These are phyloP conservation scores for Penicillium verrucosum DNA, from an alignment of 2,329 filamentous ascomycete genomes.

Conservation along the genomic window DNA sequence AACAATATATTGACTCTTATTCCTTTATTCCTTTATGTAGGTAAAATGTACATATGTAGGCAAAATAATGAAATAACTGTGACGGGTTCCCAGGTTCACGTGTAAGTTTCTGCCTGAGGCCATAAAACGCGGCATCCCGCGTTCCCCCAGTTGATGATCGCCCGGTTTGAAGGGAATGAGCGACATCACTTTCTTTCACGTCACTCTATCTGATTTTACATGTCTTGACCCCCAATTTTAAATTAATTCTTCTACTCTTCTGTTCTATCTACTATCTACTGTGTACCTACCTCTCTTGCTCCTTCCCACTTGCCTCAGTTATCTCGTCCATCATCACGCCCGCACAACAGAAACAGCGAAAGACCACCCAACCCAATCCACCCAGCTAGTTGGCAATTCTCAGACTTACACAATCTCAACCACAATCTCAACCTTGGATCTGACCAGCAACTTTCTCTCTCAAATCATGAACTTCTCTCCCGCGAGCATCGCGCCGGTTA, in stretches of 20 bases:
- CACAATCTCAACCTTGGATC: neutral
- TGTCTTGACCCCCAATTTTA: neutral
- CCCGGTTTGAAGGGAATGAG: neutral
- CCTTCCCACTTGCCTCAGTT: neutral
- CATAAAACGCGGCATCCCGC: neutral
- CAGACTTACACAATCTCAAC: neutral
- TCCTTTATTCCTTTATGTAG: neutral
- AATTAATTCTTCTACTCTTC: neutral
- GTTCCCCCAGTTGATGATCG: neutral
- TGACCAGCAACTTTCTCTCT: neutral
- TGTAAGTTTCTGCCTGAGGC: slow-evolving; percentile 1
- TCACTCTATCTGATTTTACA: neutral
- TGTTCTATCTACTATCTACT: neutral
- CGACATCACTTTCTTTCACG: neutral
- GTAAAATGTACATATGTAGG: neutral
- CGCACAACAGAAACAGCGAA: neutral
- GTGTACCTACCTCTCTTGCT: neutral
- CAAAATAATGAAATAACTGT: neutral
- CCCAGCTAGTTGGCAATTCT: neutral
- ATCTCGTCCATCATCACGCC: neutral
- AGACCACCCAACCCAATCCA: neutral
- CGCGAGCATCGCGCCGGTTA: neutral
- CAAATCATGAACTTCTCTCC: neutral
- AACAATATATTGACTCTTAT: too few species aligned
- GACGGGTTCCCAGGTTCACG: neutral